Base-by-base conservation (phyloP, 1,284 basidiomycete species). In the Malassezia arunalokei region DNA sequence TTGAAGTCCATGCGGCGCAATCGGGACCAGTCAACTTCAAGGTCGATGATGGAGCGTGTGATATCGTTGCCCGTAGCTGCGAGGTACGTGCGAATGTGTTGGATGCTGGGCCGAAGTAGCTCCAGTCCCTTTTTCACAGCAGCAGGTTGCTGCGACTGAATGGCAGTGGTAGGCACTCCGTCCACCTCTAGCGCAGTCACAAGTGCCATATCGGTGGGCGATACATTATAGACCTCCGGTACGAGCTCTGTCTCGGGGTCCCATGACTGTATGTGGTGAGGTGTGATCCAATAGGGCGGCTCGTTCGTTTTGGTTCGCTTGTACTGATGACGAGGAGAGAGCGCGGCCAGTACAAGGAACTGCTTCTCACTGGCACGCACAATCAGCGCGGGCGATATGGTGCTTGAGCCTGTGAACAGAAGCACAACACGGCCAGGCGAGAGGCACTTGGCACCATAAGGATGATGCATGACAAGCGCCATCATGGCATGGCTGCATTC, bases 1-100 rank as follows among this genome's bases (percentile, higher is more conserved):
- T 95, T 88, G 73, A 98, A 94, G 57, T 98, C 91, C 14, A 99
- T 75, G n/a, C 82, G 78, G 40, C 84, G 81, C 63, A 90, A 78
- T 48, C 85, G 82, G 43, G 77, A 77, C 90, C 90, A 96, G 55
- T 89, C 87, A 0, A 67, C 70, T 49, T 76, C 75, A 3, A 54
- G 42, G 27, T 30, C 42, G 15, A 45, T 14, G 15, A 49, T 49
- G 43, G 17, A 56, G 6, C 8, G 29, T 4, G 46, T 30, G 8
- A 44, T 45, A 5, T 40, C 12, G 14, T 27, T 35, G 0, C 29
- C 32, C 6, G 42, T 31, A 1, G 35, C 41, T 24, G n/a, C 37
- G 3, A 61, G 45, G 12, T 51, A 28, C 27, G 45, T 40, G n/a
- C 29, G 17, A 30, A 59, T 49, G 8, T 38, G 11, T n/a, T 28